Conservation (phyloP, 2,329 filamentous ascomycete species). For the Cordyceps fumosorosea region DNA sequence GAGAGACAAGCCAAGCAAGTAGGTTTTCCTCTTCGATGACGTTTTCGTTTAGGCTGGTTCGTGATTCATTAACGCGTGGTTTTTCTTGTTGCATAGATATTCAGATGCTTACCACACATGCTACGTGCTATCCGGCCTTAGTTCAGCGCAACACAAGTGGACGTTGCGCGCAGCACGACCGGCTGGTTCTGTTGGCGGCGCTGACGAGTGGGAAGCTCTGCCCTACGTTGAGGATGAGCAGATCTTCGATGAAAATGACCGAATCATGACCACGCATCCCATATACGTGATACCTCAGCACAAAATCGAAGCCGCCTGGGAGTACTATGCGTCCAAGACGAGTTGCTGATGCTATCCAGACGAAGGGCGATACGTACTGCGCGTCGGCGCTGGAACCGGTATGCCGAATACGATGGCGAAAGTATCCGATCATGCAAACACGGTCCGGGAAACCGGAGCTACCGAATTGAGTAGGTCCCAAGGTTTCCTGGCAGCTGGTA, state of each 20-base stretch:
- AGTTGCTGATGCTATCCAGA: slow-evolving; percentile 40
- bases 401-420: neutral
- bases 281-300: slow-evolving; percentile 77
- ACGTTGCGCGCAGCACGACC: slow-evolving; percentile 32
- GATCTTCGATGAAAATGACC: slow-evolving; percentile 65
- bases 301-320: slow-evolving; percentile 56
- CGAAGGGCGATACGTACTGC: neutral
- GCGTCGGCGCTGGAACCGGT: neutral
- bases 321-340: slow-evolving; percentile 55
- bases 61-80: slow-evolving; percentile 6
- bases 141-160: slow-evolving; percentile 69
- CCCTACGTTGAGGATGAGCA: slow-evolving; percentile 49
- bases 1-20: slow-evolving; percentile 90
- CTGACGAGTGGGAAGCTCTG: slow-evolving; percentile 40
- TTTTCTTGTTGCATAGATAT: slow-evolving; percentile 38
- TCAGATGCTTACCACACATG: slow-evolving; percentile 90
- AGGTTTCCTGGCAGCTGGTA: neutral
- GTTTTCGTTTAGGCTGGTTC: slow-evolving; percentile 13
- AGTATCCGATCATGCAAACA: neutral
- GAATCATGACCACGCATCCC: slow-evolving; percentile 67
- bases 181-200: slow-evolving; percentile 27
- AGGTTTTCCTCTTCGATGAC: slow-evolving; percentile 31
- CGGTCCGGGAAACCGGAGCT: neutral
- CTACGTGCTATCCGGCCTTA: slow-evolving; percentile 83
- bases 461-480: neutral